These are phyloP conservation scores for Cladosporium austrohemisphaericum DNA, from an alignment of 2,329 filamentous ascomycete species.

Conservation along the genomic window DNA sequence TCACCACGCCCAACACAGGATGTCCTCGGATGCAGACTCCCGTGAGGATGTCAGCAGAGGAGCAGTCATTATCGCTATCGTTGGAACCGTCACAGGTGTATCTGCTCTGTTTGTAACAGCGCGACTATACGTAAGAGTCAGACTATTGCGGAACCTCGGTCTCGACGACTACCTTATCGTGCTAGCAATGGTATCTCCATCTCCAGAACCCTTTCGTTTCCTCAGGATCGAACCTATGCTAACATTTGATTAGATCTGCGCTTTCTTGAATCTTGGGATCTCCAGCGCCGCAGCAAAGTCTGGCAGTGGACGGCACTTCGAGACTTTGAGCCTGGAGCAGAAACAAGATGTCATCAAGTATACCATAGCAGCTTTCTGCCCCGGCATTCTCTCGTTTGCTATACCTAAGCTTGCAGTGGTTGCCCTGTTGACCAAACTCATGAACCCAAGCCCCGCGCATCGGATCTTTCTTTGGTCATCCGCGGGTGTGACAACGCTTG, in stretches of 20 bases:
- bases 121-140: conserved; percentile 5
- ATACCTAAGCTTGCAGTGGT: conserved; percentile 10
- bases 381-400: conserved; percentile 4
- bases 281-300: conserved; percentile 5
- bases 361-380: conserved; percentile 10
- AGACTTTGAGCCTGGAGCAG: conserved; percentile 5
- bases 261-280: conserved; percentile 5
- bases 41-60: no score
- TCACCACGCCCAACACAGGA: no score
- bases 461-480: neutral
- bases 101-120: conserved; percentile 6
- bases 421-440: conserved; percentile 7
- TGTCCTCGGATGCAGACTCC: no score
- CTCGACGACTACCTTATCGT: conserved; percentile 11
- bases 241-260: neutral
- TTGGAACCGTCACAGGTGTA: conserved; percentile 2
- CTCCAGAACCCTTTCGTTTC: no score
- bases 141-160: neutral
- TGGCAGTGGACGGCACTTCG: conserved; percentile 7
- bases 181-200: neutral
- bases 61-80: conserved; percentile 5
- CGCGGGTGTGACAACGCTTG: neutral
- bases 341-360: conserved; percentile 12
- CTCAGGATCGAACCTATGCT: no score
- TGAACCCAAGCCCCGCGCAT: conserved; percentile 9